Evolutionary conservation across 257 asterid genomes (phyloP).

Genomic region (Plantago ovata): DNA sequence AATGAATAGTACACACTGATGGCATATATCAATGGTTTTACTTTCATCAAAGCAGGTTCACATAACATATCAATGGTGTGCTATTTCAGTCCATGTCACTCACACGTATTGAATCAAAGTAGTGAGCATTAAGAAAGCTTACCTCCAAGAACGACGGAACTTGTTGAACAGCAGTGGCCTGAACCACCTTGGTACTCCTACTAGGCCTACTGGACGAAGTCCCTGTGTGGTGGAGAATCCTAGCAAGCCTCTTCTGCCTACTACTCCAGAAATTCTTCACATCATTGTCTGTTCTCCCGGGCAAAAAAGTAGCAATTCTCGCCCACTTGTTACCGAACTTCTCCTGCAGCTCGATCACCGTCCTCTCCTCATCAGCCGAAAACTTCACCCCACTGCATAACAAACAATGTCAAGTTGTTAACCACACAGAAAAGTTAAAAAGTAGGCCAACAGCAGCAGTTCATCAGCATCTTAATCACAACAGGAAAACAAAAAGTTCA

Average conservation of each 20-base stretch:
- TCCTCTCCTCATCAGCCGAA: constrained; percentile 72
- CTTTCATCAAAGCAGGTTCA: too few species aligned
- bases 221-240: constrained; percentile 39
- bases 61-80: too few species aligned
- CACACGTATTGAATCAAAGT: too few species aligned
- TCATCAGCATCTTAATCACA: too few species aligned
- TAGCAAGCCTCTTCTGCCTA: constrained; percentile 66
- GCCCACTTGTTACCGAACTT: constrained; percentile 93
- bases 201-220: constrained; percentile 40
- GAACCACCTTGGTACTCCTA: constrained; percentile 27
- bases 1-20: too few species aligned
- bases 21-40: too few species aligned
- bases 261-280: constrained; percentile 93
- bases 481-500: too few species aligned
- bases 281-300: constrained; percentile 86
- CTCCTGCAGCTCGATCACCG: constrained; percentile 69
- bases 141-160: constrained; percentile 37
- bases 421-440: too few species aligned
- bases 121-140: too few species aligned
- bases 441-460: too few species aligned
- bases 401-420: too few species aligned
- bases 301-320: constrained; percentile 61
- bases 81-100: too few species aligned
- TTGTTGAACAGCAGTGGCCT: constrained; percentile 11
- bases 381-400: constrained; percentile 73